phyloP scores from a whole-genome alignment of 2,329 filamentous ascomycete species.

The Cladosporium sp. region DNA sequence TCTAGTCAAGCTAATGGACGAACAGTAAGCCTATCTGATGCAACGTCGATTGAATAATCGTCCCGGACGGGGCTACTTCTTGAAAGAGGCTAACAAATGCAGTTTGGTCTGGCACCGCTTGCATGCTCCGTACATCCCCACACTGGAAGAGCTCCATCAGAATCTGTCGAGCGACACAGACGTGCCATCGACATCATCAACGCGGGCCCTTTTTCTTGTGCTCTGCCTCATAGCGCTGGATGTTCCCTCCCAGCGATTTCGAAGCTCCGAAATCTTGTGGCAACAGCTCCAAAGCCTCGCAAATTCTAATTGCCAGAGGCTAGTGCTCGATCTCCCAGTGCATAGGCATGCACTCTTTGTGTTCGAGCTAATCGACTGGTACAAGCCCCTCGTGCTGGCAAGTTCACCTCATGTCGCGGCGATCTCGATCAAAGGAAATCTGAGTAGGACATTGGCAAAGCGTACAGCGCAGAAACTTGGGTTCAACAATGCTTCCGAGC shows the following conservation, averaged over 20 bases:
- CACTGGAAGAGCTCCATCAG: not conserved
- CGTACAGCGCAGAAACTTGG: slow-evolving; percentile 6
- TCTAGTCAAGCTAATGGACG: not conserved
- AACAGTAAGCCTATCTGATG: slow-evolving; percentile 5
- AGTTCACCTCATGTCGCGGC: slow-evolving; percentile 8
- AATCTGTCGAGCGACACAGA: not conserved
- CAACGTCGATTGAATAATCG: not conserved
- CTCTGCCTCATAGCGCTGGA: slow-evolving; percentile 12
- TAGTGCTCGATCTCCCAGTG: slow-evolving; percentile 5
- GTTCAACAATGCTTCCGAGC: not conserved
- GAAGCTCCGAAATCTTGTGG: not conserved
- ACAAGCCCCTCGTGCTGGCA: slow-evolving; percentile 14
- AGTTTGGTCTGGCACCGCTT: slow-evolving; percentile 16
- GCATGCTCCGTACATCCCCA: slow-evolving; percentile 14
- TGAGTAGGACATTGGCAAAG: slow-evolving; percentile 12
- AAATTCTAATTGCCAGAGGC: not conserved
- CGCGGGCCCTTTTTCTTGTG: slow-evolving; percentile 7
- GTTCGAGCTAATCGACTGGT: slow-evolving; percentile 10
- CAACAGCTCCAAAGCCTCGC: slow-evolving; percentile 4
- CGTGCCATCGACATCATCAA: not conserved
- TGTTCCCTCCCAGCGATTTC: slow-evolving; percentile 3
- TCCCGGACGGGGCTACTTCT: not conserved
- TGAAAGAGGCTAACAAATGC: not conserved
- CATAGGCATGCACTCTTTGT: slow-evolving; percentile 7
- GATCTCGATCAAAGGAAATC: slow-evolving; percentile 10